Percentiles rank a stretch among this genome's conserved stretches.
phyloP scores from a whole-genome alignment of 352 stramenopile genomes.

The Halophytophthora polymorphica region DNA sequence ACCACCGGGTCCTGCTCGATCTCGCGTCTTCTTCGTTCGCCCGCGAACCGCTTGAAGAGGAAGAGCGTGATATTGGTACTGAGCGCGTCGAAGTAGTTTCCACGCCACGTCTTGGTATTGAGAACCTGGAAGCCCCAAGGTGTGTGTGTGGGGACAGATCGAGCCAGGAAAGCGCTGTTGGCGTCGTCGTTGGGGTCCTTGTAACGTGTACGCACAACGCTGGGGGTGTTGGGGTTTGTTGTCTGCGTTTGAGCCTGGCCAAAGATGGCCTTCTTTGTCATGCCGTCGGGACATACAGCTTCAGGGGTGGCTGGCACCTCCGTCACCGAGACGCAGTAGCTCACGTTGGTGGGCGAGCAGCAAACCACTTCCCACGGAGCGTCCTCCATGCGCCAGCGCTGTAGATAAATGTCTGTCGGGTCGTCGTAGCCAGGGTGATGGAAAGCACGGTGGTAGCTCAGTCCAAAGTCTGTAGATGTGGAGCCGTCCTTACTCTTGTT shows the following conservation, averaged over 20 bases:
- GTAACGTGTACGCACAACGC: slow-evolving; percentile 83
- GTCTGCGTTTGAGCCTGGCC: slow-evolving; percentile 60
- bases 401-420: slow-evolving; percentile 96
- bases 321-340: slow-evolving; percentile 46
- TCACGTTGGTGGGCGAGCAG: slow-evolving; percentile 60
- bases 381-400: slow-evolving; percentile 95
- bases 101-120: slow-evolving; percentile 91
- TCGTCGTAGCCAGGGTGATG: slow-evolving; percentile 95
- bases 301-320: slow-evolving; percentile 27
- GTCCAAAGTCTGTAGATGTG: slow-evolving; percentile 80
- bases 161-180: slow-evolving; percentile 89
- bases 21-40: slow-evolving; percentile 36
- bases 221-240: slow-evolving; percentile 11
- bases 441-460: slow-evolving; percentile 96
- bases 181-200: slow-evolving; percentile 87
- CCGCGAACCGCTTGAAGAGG: slow-evolving; percentile 70
- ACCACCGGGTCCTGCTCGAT: slow-evolving; percentile 39
- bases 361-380: slow-evolving; percentile 90
- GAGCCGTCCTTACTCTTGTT: slow-evolving; percentile 26
- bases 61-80: slow-evolving; percentile 91
- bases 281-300: slow-evolving; percentile 46
- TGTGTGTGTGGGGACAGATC: slow-evolving; percentile 80
- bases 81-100: slow-evolving; percentile 94
- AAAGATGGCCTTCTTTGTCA: slow-evolving; percentile 61
- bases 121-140: slow-evolving; percentile 78